Percentiles rank a stretch among this genome's conserved stretches.
phyloP scores from a whole-genome alignment of 192 early-diverging fungal genomes.

The Mortierella antarctica region DNA sequence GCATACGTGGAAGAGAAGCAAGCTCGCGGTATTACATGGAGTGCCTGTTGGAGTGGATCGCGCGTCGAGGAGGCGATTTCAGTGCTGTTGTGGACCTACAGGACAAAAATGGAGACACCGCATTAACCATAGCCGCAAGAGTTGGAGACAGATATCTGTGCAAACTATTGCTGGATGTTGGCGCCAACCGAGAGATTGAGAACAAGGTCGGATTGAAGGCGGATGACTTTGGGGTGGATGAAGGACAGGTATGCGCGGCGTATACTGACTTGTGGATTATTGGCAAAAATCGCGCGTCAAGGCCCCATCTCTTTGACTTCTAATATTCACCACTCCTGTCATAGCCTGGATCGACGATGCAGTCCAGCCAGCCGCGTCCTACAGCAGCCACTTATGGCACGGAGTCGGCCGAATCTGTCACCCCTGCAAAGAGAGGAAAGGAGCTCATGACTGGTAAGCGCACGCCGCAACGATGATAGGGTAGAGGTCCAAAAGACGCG shows the following conservation, averaged over 20 bases:
- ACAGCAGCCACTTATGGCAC: conserved; percentile 1
- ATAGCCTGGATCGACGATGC: conserved; percentile 4
- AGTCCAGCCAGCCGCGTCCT: not conserved
- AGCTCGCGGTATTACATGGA: conserved; percentile 91
- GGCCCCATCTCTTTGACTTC: not conserved
- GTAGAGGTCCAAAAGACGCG: not conserved
- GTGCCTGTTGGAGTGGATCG: conserved; percentile 77
- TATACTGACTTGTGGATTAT: not conserved
- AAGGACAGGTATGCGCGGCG: conserved; percentile 21
- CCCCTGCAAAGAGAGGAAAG: conserved; percentile 29
- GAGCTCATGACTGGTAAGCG: conserved; percentile 52
- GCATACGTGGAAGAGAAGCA: conserved; percentile 69
- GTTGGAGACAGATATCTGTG: conserved; percentile 78
- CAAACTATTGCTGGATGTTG: conserved; percentile 77
- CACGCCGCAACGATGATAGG: not conserved
- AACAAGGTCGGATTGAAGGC: conserved; percentile 86
- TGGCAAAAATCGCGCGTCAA: not conserved
- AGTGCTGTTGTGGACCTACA: conserved; percentile 67
- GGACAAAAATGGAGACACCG: conserved; percentile 85
- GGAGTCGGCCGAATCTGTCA: conserved; percentile 1
- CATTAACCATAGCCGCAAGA: conserved; percentile 89
- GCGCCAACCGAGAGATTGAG: conserved; percentile 77
- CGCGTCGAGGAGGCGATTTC: conserved; percentile 56
- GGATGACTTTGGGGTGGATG: conserved; percentile 70
- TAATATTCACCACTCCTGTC: not conserved